phyloP scores from a whole-genome alignment of 129 eudicot genomes.

The Tagetes patula region DNA sequence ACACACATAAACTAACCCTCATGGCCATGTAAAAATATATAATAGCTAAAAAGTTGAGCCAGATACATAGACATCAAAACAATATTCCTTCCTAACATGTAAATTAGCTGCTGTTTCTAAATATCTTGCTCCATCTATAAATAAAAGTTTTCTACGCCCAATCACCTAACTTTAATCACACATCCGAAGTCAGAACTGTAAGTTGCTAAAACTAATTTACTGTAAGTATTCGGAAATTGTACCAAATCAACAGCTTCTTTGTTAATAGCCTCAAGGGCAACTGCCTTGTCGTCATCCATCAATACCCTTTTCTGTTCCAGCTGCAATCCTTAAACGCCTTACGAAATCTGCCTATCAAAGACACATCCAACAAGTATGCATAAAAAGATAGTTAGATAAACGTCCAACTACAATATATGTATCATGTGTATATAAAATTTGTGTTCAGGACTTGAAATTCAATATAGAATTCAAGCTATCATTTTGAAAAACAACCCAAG shows the following conservation, averaged over 20 bases:
- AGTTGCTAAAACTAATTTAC: conserved; percentile 13
- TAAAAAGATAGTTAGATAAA: background rate
- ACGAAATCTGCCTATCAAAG: conserved; percentile 21
- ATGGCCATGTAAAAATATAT: conserved; percentile 5
- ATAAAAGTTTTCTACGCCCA: background rate
- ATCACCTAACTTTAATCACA: background rate
- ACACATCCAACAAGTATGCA: background rate
- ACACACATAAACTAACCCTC: background rate
- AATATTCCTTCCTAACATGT: background rate
- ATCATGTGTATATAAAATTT: no score
- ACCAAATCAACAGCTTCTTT: conserved; percentile 68
- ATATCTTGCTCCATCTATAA: conserved; percentile 7
- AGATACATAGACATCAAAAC: background rate
- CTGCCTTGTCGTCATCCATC: conserved; percentile 48
- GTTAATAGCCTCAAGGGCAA: conserved; percentile 57
- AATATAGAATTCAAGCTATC: no score
- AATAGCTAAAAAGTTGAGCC: background rate
- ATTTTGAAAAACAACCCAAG: no score
- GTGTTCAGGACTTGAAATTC: no score
- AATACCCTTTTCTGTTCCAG: conserved; percentile 23
- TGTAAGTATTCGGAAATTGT: conserved; percentile 9
- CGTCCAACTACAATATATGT: no score
- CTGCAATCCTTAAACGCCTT: conserved; percentile 14
- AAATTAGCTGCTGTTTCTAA: background rate
- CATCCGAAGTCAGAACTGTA: conserved; percentile 4